Evolutionary conservation across 78 protist species (phyloP).

Genomic region (Pigoraptor vietnamica): DNA sequence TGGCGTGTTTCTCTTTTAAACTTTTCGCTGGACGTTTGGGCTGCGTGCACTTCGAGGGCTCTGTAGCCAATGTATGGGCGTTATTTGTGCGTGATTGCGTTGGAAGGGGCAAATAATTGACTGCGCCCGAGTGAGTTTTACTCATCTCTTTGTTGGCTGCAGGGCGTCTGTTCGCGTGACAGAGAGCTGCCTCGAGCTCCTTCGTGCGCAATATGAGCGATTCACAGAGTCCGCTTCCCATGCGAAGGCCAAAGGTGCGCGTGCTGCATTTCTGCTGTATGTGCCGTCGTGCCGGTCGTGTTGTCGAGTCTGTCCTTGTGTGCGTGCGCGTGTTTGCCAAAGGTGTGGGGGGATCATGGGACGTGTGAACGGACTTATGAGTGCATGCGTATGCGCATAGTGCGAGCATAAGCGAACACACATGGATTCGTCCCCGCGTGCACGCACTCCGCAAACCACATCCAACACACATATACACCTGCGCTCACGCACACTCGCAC

Average conservation of each 20-base stretch:
- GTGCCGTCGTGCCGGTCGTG: too few species aligned
- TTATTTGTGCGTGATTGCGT: too few species aligned
- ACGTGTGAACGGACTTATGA: background rate
- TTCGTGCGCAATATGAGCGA: background rate
- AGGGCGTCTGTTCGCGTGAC: background rate
- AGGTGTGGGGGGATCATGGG: background rate
- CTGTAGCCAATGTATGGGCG: too few species aligned
- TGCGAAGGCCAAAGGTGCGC: background rate
- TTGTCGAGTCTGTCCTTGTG: too few species aligned
- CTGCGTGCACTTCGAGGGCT: background rate
- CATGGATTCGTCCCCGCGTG: too few species aligned
- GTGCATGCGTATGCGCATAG: too few species aligned
- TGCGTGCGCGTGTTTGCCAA: background rate
- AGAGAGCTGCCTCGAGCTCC: background rate
- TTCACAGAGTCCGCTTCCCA: background rate
- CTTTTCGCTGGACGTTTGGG: background rate
- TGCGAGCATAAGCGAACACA: too few species aligned
- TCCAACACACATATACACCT: too few species aligned
- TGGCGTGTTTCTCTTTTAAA: background rate
- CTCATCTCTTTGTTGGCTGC: background rate
- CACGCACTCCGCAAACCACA: too few species aligned
- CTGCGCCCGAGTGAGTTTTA: background rate
- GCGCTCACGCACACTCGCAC: too few species aligned
- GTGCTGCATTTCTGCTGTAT: too few species aligned
- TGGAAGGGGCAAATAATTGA: too few species aligned